Base-by-base conservation (phyloP, 148 eudicot genomes). In the Chenopodium berlandieri region DNA sequence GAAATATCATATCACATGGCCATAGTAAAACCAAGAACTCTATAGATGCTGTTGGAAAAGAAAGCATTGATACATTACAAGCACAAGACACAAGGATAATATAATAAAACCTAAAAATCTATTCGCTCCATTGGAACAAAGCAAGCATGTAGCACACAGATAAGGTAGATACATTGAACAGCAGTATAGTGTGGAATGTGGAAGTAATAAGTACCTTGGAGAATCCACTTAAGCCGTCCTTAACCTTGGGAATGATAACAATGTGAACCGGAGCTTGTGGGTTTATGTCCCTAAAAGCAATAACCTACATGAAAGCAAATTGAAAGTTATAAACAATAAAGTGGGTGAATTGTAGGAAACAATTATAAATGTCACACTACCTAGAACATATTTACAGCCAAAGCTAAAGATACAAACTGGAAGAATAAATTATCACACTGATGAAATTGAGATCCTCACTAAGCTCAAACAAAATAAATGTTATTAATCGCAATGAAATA, bases 191-290 rank as follows among this genome's bases (percentile, higher is more conserved):
- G 69, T 47, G 47, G 2, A 68, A 56, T 3, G 25, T 44, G 10
- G n/a, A 44, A 75, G 56, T 25, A 7, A 58, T 3, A 47, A 80
- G 48, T 91, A 91, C 93, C 90, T 89, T 83, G 60, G 97, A 91
- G 77, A 94, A 88, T 76, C 95, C 95, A 81, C 84, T 94, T 80
- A 94, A 85, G n/a, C 94, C 95, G 86, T 94, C 95, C 86, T 75
- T 90, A 71, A 90, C 94, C 85, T 94, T 94, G 73, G 98, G 98
- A 82, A 94, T 91, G 80, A 94, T 80, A 83, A 94, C 34, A 80
- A 94, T 89, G 83, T 94, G 98, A 37, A 83, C 80, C 20, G 98
- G 97, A 75, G 94, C 98, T 89, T 94, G 98, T 3, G 98, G 97
- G 74, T 83, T 65, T 67, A 94, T 90, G 83, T 93, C 98, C 88